These are phyloP conservation scores for Pouteria glomerata DNA, from an alignment of 148 eudicot genomes.

Conservation along the genomic window DNA sequence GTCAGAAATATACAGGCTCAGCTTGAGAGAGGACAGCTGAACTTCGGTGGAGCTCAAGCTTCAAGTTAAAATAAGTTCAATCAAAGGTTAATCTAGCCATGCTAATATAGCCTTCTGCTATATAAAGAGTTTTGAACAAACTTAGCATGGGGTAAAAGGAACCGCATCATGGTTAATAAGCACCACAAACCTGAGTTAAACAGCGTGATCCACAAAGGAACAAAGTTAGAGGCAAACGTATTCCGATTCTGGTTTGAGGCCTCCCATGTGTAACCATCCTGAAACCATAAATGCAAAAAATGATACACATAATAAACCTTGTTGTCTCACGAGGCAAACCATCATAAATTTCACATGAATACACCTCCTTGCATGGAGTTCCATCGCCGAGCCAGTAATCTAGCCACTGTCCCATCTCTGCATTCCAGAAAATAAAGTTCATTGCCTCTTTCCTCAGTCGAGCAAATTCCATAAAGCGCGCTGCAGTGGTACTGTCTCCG, in stretches of 20 bases:
- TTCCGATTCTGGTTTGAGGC: conserved; percentile 66
- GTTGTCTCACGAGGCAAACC: too few relatives aligned
- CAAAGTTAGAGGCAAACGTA: conserved; percentile 73
- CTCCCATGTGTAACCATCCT: conserved; percentile 45
- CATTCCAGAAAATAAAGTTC: conserved; percentile 69
- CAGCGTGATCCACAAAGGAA: conserved; percentile 71
- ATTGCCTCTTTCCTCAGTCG: conserved; percentile 60
- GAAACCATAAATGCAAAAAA: conserved; percentile 3
- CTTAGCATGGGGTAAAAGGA: background rate
- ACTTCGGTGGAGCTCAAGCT: too few relatives aligned
- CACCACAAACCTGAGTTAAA: conserved; percentile 61
- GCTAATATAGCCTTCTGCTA: background rate
- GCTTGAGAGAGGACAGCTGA: too few relatives aligned
- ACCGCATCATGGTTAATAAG: background rate
- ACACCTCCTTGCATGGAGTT: conserved; percentile 33
- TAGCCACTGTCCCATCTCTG: conserved; percentile 80
- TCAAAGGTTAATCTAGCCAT: too few relatives aligned
- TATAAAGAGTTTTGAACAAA: background rate
- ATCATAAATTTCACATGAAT: background rate
- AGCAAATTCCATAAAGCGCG: conserved; percentile 46
- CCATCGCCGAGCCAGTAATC: conserved; percentile 70
- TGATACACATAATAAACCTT: background rate
- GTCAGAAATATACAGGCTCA: background rate
- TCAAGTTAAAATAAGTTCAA: too few relatives aligned
- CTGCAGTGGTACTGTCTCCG: conserved; percentile 40